These are phyloP conservation scores for Talaromyces sp. DNA, from an alignment of 2,329 filamentous ascomycete species.

Conservation along the genomic window DNA sequence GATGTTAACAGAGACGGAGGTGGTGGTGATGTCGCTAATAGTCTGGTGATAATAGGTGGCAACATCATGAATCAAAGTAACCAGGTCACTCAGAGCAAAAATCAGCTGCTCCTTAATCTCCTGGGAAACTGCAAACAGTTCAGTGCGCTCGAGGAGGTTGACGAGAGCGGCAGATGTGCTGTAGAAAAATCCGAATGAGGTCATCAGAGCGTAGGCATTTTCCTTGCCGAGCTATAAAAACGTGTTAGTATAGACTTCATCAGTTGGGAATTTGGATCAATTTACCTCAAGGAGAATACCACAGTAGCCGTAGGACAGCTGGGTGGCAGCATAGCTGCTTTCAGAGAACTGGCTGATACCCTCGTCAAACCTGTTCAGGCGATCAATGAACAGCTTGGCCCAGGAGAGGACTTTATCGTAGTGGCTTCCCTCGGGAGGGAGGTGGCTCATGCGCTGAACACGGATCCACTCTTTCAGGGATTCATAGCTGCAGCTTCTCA, in stretches of 20 bases:
- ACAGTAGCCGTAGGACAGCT: slow-evolving; percentile 54
- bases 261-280: not conserved
- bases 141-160: slow-evolving; percentile 51
- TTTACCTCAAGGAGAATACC: slow-evolving; percentile 53
- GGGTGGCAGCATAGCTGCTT: slow-evolving; percentile 46
- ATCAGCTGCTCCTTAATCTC: slow-evolving; percentile 53
- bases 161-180: slow-evolving; percentile 47
- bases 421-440: slow-evolving; percentile 45
- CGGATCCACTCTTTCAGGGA: slow-evolving; percentile 43
- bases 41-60: slow-evolving; percentile 42
- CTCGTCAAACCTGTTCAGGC: slow-evolving; percentile 41
- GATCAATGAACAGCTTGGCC: slow-evolving; percentile 44
- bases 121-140: slow-evolving; percentile 50
- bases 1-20: slow-evolving; percentile 40
- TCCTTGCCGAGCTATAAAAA: slow-evolving; percentile 23
- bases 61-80: slow-evolving; percentile 34
- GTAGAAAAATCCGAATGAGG: slow-evolving; percentile 57
- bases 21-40: slow-evolving; percentile 24
- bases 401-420: slow-evolving; percentile 47
- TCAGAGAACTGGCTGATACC: slow-evolving; percentile 41
- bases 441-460: slow-evolving; percentile 40
- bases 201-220: slow-evolving; percentile 47
- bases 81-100: slow-evolving; percentile 40
- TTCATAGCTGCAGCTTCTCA: slow-evolving; percentile 30
- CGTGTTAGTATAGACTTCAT: not conserved